Evolutionary conservation across 2,329 filamentous ascomycete genomes (phyloP).

Genomic region (Didymella lethalis): DNA sequence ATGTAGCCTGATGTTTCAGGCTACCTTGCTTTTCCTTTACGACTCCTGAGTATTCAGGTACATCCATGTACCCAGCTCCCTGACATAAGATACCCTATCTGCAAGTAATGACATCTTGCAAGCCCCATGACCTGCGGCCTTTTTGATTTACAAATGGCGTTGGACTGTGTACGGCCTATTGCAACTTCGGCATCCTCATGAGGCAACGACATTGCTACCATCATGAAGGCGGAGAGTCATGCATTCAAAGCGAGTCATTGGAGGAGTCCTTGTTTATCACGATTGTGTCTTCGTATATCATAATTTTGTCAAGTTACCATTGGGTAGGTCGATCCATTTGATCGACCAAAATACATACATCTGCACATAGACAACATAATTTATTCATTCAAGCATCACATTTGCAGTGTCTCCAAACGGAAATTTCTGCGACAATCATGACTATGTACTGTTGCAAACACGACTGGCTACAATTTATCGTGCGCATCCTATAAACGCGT

Average conservation of each 20-base stretch:
- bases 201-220: slow-evolving; percentile 15
- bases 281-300: slow-evolving; percentile 12
- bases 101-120: slow-evolving; percentile 21
- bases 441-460: not conserved
- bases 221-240: slow-evolving; percentile 11
- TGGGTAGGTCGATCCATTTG: slow-evolving; percentile 15
- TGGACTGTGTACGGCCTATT: slow-evolving; percentile 2
- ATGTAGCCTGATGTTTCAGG: slow-evolving; percentile 37
- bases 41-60: slow-evolving; percentile 8
- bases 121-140: slow-evolving; percentile 5
- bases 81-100: slow-evolving; percentile 18
- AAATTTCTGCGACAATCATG: slow-evolving; percentile 2
- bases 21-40: slow-evolving; percentile 15
- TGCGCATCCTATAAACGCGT: not conserved
- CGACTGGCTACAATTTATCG: not conserved
- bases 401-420: not conserved
- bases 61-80: slow-evolving; percentile 4
- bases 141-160: slow-evolving; percentile 7
- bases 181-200: slow-evolving; percentile 10
- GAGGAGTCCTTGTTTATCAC: slow-evolving; percentile 4
- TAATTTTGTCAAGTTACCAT: slow-evolving; percentile 14
- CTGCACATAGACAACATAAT: slow-evolving; percentile 18
- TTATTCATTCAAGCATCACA: not conserved
- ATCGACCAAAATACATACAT: slow-evolving; percentile 12
- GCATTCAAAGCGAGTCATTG: slow-evolving; percentile 19